Conservation (phyloP, 169 alveolate genomes). For the Plasmodium vivax region DNA sequence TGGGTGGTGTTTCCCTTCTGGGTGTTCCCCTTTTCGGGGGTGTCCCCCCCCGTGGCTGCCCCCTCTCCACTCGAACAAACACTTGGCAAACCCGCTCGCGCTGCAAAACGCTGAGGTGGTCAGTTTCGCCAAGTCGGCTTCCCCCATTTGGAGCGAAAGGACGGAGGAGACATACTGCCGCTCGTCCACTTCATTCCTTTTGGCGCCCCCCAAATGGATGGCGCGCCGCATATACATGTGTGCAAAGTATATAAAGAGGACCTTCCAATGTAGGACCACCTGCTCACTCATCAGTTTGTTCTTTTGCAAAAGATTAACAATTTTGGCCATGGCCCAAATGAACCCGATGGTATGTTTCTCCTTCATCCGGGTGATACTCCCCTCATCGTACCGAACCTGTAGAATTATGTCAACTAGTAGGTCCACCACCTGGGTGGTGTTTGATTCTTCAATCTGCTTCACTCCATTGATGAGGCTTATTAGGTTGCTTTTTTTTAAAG, state of each 20-base stretch:
- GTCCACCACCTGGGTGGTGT: not conserved
- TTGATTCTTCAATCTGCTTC: not conserved
- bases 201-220: not conserved
- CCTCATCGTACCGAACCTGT: not conserved
- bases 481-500: not conserved
- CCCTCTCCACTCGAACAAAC: not conserved
- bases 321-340: conserved; percentile 35
- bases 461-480: conserved; percentile 1
- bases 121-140: not conserved
- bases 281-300: not conserved
- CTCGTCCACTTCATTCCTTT: not conserved
- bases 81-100: not conserved
- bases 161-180: conserved; percentile 34
- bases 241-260: conserved; percentile 7
- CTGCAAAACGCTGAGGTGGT: not conserved
- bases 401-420: not conserved
- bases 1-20: not conserved
- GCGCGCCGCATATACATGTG: not conserved
- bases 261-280: not conserved
- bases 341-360: conserved; percentile 46
- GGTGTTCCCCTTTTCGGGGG: not conserved
- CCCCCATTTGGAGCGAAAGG: not conserved
- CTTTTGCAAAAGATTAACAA: conserved; percentile 12
- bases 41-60: not conserved
- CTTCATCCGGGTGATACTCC: conserved; percentile 1